Evolutionary conservation across 1,139 yeast genomes (phyloP).

Genomic region (Meyerozyma guilliermondii): DNA sequence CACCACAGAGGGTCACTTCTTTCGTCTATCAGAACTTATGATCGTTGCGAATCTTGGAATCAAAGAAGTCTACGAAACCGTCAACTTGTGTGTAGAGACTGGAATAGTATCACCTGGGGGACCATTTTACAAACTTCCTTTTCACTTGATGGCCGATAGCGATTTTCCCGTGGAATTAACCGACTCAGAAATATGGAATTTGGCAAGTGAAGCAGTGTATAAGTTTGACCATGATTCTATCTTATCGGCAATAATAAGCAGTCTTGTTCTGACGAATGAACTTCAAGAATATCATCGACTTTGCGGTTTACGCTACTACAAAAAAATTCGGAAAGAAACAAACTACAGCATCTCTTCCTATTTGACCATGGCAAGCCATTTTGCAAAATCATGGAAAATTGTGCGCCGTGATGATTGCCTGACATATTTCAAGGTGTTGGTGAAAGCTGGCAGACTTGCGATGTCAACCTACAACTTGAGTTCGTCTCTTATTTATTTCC

Average conservation of each 20-base stretch:
- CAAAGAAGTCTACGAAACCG: constrained; percentile 19
- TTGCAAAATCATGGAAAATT: constrained; percentile 23
- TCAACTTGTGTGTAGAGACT: constrained; percentile 31
- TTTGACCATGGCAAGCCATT: constrained; percentile 31
- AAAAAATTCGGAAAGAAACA: constrained; percentile 16
- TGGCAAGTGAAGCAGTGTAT: constrained; percentile 30
- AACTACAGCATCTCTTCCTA: constrained; percentile 19
- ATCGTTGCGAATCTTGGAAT: constrained; percentile 32
- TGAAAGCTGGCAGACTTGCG: constrained; percentile 34
- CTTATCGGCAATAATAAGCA: constrained; percentile 20
- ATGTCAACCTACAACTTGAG: constrained; percentile 29
- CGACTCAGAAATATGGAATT: constrained; percentile 28
- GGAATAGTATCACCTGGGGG: constrained; percentile 36
- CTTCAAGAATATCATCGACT: constrained; percentile 30
- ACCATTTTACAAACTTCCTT: constrained; percentile 46
- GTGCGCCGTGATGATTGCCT: constrained; percentile 21
- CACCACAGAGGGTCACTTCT: constrained; percentile 35
- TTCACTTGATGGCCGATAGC: constrained; percentile 28
- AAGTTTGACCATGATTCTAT: constrained; percentile 36
- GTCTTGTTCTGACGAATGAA: constrained; percentile 20
- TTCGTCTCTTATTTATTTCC: constrained; percentile 27
- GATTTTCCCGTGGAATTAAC: constrained; percentile 35
- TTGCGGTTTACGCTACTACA: constrained; percentile 40
- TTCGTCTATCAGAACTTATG: constrained; percentile 39
- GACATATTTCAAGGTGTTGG: constrained; percentile 26